Evolutionary conservation across 2,329 filamentous ascomycete species (phyloP), one percentile per base, ranked within the genome.

Genomic region (Decorospora gaudefroyi): DNA sequence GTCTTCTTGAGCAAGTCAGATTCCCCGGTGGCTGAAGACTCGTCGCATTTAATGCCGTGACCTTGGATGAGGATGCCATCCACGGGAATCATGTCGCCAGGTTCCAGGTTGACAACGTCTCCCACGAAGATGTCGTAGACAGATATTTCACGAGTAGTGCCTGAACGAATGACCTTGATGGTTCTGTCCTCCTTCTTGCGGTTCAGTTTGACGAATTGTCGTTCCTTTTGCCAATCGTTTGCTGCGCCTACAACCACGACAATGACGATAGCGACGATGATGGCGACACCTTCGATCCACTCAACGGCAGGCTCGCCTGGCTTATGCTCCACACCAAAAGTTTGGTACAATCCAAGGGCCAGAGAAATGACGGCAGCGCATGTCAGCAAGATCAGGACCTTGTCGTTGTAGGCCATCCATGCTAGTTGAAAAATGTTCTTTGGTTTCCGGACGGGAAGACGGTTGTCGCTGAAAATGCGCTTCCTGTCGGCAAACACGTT

Each of bases 371-470:
- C 75, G 1, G 87, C 87, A 6, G 87, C 86, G 13, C 84, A 76
- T 1, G 74, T 62, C 37, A 62, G 31, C 23, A 62, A 44, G 8
- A 63, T 47, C 69, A 90, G 74, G 8, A 91, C 83, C 60, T 90
- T 91, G 70, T 91, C 87, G 63, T 90, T 90, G 71, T 88, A 89
- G 1, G 87, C 86, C 59, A 89, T 86, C 87, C 87, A 91, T 51
- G 88, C 86, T 29, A 90, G 72, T 60, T 84, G 76, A 48, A 86
- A 74, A 36, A 90, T 83, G 26, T 76, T 84, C 65, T 89, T 90
- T 16, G 83, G 75, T 60, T 86, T 87, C 58, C 81, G 81, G 53
- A 82, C 82, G 0, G 87, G 87, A 25, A 91, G 72, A 28, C 82
- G 76, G 63, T 90, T 90, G 51, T 82, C 79, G 39, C 81, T 83